phyloP scores from a whole-genome alignment of 2,329 filamentous ascomycete species.

The Botryosphaeria dothidea region DNA sequence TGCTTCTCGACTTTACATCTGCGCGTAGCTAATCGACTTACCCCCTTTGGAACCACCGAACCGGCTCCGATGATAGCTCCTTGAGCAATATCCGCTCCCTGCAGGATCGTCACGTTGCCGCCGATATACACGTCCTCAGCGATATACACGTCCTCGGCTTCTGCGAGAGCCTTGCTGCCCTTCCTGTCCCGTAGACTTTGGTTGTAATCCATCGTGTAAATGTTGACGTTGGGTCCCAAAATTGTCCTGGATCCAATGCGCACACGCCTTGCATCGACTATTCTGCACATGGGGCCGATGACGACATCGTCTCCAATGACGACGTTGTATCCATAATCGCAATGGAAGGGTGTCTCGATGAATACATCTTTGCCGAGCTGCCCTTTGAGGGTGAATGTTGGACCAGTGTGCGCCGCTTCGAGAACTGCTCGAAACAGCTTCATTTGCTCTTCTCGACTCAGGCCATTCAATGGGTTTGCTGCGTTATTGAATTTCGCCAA shows the following conservation, averaged over 20 bases:
- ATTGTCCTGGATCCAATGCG: slow-evolving; percentile 74
- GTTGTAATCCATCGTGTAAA: slow-evolving; percentile 72
- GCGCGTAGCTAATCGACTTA: background rate
- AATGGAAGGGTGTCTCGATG: slow-evolving; percentile 86
- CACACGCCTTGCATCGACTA: slow-evolving; percentile 84
- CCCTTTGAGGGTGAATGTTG: slow-evolving; percentile 38
- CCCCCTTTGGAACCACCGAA: slow-evolving; percentile 45
- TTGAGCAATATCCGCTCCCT: slow-evolving; percentile 56
- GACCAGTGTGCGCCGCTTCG: slow-evolving; percentile 59
- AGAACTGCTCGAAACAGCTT: slow-evolving; percentile 73
- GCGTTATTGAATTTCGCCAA: slow-evolving; percentile 87
- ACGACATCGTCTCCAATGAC: slow-evolving; percentile 81
- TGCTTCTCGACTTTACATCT: background rate
- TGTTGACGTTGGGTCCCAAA: slow-evolving; percentile 78
- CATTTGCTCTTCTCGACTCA: slow-evolving; percentile 65
- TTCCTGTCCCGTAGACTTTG: slow-evolving; percentile 73
- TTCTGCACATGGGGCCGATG: slow-evolving; percentile 79
- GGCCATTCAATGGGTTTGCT: slow-evolving; percentile 53
- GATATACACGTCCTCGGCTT: slow-evolving; percentile 72
- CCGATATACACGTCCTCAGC: slow-evolving; percentile 71
- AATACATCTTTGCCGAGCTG: slow-evolving; percentile 72
- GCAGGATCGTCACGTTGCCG: slow-evolving; percentile 60
- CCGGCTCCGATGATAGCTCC: slow-evolving; percentile 56
- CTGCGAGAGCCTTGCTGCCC: slow-evolving; percentile 70
- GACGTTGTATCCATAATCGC: slow-evolving; percentile 96